Percentiles rank a stretch among this genome's conserved stretches.
Evolutionary conservation across 306 rosid species (phyloP).

Genomic region (Elaeagnus macrophylla): DNA sequence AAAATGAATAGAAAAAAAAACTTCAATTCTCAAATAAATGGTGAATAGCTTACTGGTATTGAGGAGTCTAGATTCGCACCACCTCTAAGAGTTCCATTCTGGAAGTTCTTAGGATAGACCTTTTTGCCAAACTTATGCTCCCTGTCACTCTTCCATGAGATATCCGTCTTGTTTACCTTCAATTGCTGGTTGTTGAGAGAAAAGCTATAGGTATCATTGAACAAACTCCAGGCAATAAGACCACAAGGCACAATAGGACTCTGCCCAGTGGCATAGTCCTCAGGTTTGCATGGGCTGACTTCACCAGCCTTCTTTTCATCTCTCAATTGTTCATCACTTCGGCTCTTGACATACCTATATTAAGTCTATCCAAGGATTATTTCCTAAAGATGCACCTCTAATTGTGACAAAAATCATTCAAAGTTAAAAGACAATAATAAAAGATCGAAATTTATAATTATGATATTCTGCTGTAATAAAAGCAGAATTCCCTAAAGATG

Average conservation of each 20-base stretch:
- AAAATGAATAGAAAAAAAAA: not conserved
- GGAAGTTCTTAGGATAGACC: slow-evolving; percentile 81
- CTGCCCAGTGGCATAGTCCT: slow-evolving; percentile 25
- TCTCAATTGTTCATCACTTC: slow-evolving; percentile 79
- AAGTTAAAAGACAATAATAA: not conserved
- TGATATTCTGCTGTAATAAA: no score
- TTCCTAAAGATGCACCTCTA: no score
- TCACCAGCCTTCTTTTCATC: slow-evolving; percentile 11
- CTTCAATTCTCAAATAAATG: slow-evolving; percentile 7
- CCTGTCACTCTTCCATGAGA: slow-evolving; percentile 92
- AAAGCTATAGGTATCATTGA: slow-evolving; percentile 78
- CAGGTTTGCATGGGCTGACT: slow-evolving; percentile 55
- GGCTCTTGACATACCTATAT: slow-evolving; percentile 85
- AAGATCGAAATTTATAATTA: not conserved
- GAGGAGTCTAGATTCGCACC: slow-evolving; percentile 28
- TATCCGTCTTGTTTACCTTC: slow-evolving; percentile 55
- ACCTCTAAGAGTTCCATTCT: slow-evolving; percentile 56
- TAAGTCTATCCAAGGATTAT: not conserved
- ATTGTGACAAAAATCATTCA: no score
- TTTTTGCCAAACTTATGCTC: slow-evolving; percentile 80
- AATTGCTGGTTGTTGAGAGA: slow-evolving; percentile 28
- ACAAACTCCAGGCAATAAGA: slow-evolving; percentile 97
- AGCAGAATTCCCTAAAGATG: no score
- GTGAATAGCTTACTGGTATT: slow-evolving; percentile 44
- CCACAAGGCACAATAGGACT: slow-evolving; percentile 82